These are phyloP conservation scores for Sporothrix euskadiensis DNA, from an alignment of 2,329 filamentous ascomycete genomes.

Conservation along the genomic window DNA sequence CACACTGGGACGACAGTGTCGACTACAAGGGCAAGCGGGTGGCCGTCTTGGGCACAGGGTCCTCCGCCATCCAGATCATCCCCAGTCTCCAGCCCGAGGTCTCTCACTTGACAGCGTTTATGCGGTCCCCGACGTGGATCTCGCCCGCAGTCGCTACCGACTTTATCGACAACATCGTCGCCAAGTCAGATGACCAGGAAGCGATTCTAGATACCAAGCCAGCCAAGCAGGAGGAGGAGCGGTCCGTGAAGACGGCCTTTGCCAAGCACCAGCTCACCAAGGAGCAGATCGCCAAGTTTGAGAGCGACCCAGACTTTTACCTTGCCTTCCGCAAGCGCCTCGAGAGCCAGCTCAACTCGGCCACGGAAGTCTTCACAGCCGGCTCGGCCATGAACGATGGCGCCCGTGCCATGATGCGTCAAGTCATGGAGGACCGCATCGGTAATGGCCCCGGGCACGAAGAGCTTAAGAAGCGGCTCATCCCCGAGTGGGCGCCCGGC, in stretches of 20 bases:
- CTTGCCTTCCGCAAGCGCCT: conserved; percentile 16
- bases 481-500: background rate
- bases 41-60: conserved; percentile 39
- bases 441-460: background rate
- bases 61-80: conserved; percentile 39
- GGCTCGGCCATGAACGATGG: background rate
- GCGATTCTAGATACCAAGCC: background rate
- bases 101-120: background rate
- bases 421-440: conserved; percentile 6
- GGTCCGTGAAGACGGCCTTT: background rate
- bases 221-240: background rate
- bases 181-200: background rate
- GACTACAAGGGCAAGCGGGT: conserved; percentile 36
- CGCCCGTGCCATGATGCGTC: background rate
- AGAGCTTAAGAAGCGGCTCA: background rate
- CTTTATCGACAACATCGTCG: conserved; percentile 1
- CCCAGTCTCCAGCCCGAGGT: conserved; percentile 32
- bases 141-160: background rate
- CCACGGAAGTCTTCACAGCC: conserved; percentile 15
- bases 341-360: conserved; percentile 12
- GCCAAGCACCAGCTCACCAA: conserved; percentile 3
- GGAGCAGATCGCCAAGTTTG: conserved; percentile 9
- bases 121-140: conserved; percentile 15
- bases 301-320: conserved; percentile 8
- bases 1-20: conserved; percentile 35